Evolutionary conservation across 345 rosid species (phyloP).

Genomic region (Ceriops zippeliana): DNA sequence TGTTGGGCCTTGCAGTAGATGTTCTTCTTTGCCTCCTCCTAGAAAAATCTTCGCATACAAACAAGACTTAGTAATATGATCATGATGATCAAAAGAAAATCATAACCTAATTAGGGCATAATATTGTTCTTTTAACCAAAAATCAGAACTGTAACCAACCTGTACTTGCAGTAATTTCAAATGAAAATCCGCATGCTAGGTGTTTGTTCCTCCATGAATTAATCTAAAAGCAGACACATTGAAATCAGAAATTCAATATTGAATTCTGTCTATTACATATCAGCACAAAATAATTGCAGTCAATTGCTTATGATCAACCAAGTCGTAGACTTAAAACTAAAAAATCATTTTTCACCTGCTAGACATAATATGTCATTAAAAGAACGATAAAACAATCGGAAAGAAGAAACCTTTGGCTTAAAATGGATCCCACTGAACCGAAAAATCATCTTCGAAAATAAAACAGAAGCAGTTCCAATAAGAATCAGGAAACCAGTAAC

Average conservation of each 20-base stretch:
- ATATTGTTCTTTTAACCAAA: neutral
- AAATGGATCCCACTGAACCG: neutral
- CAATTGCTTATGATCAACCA: neutral
- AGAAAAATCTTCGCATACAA: conserved; percentile 51
- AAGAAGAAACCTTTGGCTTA: neutral
- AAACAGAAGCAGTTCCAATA: neutral
- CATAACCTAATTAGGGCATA: neutral
- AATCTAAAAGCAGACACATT: conserved; percentile 42
- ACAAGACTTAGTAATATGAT: neutral
- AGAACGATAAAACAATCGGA: neutral
- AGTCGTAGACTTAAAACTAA: neutral
- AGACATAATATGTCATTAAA: neutral
- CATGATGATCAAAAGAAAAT: neutral
- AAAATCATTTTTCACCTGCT: neutral
- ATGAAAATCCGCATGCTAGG: conserved; percentile 35
- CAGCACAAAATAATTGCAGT: neutral
- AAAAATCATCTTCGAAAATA: neutral
- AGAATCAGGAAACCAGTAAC: conserved; percentile 7
- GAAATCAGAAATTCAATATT: conserved; percentile 4
- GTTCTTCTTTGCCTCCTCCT: conserved; percentile 52
- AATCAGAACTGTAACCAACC: conserved; percentile 25
- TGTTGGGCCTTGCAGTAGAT: conserved; percentile 44
- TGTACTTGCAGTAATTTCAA: conserved; percentile 50
- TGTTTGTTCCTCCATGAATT: conserved; percentile 36
- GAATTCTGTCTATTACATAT: neutral